phyloP scores from a whole-genome alignment of 805 yeast species.

The Blastobotrys peoriensis region DNA sequence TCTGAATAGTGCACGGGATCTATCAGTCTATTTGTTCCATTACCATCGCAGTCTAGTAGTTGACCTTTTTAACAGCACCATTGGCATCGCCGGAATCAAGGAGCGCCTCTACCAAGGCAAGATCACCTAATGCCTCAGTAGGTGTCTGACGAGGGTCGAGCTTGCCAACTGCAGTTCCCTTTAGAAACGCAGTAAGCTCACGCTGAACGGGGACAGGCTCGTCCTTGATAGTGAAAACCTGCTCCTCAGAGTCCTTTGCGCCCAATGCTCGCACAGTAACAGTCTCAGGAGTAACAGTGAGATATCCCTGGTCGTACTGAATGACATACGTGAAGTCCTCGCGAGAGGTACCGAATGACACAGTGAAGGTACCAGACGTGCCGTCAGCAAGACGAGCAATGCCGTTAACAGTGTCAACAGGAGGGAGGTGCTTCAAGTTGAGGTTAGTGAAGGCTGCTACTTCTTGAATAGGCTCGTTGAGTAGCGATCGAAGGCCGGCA shows the following conservation, averaged over 20 bases:
- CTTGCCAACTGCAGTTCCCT: constrained; percentile 7
- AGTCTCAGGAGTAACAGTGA: constrained; percentile 15
- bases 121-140: constrained; percentile 13
- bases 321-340: constrained; percentile 11
- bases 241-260: constrained; percentile 7
- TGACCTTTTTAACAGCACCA: too few species aligned
- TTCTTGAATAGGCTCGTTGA: constrained; percentile 2
- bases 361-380: constrained; percentile 16
- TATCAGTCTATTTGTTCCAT: too few species aligned
- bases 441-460: not conserved
- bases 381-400: constrained; percentile 10
- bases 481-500: constrained; percentile 16
- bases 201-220: constrained; percentile 10
- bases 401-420: constrained; percentile 17
- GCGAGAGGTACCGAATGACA: constrained; percentile 17
- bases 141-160: constrained; percentile 13
- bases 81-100: too few species aligned
- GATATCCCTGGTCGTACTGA: constrained; percentile 16
- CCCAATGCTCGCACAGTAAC: too few species aligned
- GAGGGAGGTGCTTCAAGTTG: constrained; percentile 10
- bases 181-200: constrained; percentile 12
- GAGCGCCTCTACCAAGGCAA: too few species aligned
- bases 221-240: constrained; percentile 3
- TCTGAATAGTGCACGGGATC: too few species aligned
- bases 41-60: too few species aligned